These are phyloP conservation scores for Sicyos baderoa DNA, from an alignment of 306 rosid species.

Conservation along the genomic window DNA sequence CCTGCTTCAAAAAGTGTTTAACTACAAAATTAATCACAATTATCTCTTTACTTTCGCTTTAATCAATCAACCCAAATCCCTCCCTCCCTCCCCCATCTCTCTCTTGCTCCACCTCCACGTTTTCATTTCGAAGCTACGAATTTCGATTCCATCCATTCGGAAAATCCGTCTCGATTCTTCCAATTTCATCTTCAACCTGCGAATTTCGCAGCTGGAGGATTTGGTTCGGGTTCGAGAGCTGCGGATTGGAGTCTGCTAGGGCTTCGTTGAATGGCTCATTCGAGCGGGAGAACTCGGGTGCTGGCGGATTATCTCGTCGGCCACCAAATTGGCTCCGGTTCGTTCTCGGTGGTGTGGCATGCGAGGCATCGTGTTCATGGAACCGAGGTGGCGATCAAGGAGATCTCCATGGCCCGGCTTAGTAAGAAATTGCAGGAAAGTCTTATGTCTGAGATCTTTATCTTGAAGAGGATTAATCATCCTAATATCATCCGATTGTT, in stretches of 20 bases:
- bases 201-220: not conserved
- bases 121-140: not conserved
- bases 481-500: slow-evolving; percentile 78
- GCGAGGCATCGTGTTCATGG: slow-evolving; percentile 82
- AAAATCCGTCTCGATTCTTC: slow-evolving; percentile 11
- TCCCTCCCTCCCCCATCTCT: not conserved
- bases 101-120: not conserved
- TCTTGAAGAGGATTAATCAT: slow-evolving; percentile 71
- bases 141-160: slow-evolving; percentile 12
- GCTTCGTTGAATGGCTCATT: slow-evolving; percentile 50
- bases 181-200: slow-evolving; percentile 17
- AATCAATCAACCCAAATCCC: not conserved
- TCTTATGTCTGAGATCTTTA: slow-evolving; percentile 81
- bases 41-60: not conserved
- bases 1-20: not conserved
- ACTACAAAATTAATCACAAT: not conserved
- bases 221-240: slow-evolving; percentile 23
- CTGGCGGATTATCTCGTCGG: slow-evolving; percentile 75
- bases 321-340: slow-evolving; percentile 81
- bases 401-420: slow-evolving; percentile 66
- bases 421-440: slow-evolving; percentile 86
- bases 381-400: slow-evolving; percentile 95
- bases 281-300: slow-evolving; percentile 45
- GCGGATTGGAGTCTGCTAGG: slow-evolving; percentile 19
- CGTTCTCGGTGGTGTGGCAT: slow-evolving; percentile 96